Evolutionary conservation across 345 rosid species (phyloP).

Genomic region (Brassica incana): DNA sequence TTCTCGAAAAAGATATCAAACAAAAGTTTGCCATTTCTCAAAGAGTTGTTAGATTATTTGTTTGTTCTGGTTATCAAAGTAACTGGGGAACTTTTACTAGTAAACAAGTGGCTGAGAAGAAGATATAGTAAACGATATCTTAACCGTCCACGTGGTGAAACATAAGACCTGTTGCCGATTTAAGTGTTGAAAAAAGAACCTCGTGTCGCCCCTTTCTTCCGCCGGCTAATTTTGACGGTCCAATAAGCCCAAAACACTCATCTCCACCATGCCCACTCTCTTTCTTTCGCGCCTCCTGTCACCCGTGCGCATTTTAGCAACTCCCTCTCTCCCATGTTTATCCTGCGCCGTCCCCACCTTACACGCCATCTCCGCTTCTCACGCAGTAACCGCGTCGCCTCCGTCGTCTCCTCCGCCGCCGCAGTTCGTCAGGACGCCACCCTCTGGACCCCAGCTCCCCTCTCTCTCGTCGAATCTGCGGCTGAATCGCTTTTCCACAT

Average conservation of each 20-base stretch:
- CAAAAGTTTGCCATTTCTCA: no score
- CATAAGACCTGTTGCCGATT: background rate
- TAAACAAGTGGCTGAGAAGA: constrained; percentile 8
- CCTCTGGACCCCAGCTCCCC: constrained; percentile 72
- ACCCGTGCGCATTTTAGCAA: constrained; percentile 50
- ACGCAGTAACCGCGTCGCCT: constrained; percentile 44
- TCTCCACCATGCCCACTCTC: constrained; percentile 43
- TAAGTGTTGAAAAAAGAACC: background rate
- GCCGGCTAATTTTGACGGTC: constrained; percentile 46
- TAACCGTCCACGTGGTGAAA: constrained; percentile 46
- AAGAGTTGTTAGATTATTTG: no score
- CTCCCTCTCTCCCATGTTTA: constrained; percentile 62
- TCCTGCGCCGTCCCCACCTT: constrained; percentile 58
- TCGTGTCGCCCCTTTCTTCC: constrained; percentile 35
- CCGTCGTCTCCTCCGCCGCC: constrained; percentile 53
- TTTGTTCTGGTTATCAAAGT: no score
- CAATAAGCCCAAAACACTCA: constrained; percentile 2
- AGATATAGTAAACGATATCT: constrained; percentile 18
- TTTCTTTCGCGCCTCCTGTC: constrained; percentile 34
- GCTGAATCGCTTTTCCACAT: constrained; percentile 89
- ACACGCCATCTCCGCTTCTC: constrained; percentile 30
- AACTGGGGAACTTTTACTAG: no score
- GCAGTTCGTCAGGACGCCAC: constrained; percentile 74
- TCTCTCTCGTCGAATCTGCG: constrained; percentile 57
- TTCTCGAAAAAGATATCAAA: no score